Conservation (phyloP, 345 rosid species). For the Eucalyptus pauciflora region DNA sequence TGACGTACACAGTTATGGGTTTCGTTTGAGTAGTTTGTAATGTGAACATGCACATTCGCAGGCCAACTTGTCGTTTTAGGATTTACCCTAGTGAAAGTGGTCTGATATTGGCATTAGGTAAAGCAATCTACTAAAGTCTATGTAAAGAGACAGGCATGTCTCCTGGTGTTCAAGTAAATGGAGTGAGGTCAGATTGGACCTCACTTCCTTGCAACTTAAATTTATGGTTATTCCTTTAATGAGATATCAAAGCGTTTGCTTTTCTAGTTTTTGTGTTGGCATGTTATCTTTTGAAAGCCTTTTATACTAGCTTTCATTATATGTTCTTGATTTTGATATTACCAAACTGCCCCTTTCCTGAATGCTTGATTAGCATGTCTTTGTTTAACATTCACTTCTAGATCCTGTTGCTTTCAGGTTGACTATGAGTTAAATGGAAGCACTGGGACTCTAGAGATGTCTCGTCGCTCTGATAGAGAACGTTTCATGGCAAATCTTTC, state of each 20-base stretch:
- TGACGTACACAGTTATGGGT: neutral
- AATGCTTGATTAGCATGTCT: neutral
- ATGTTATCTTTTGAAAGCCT: neutral
- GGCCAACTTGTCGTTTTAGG: neutral
- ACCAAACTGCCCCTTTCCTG: neutral
- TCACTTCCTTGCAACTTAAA: neutral
- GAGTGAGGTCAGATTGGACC: neutral
- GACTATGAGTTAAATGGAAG: conserved; percentile 48
- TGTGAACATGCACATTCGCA: neutral
- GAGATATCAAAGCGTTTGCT: neutral
- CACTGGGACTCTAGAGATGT: conserved; percentile 21
- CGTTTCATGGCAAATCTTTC: conserved; percentile 57
- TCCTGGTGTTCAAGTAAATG: neutral
- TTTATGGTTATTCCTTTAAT: neutral
- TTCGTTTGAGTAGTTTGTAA: neutral
- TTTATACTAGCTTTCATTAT: neutral
- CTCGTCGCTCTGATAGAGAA: conserved; percentile 31
- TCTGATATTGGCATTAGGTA: neutral
- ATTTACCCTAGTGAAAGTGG: neutral
- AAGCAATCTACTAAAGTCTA: neutral
- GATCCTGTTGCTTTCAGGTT: conserved; percentile 32
- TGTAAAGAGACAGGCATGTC: neutral
- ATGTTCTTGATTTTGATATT: neutral
- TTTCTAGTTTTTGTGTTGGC: neutral
- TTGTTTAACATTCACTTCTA: neutral